Percentiles rank a stretch among this genome's conserved stretches.
Evolutionary conservation across 2,329 filamentous ascomycete genomes (phyloP).

Genomic region (Botrytis fabae): DNA sequence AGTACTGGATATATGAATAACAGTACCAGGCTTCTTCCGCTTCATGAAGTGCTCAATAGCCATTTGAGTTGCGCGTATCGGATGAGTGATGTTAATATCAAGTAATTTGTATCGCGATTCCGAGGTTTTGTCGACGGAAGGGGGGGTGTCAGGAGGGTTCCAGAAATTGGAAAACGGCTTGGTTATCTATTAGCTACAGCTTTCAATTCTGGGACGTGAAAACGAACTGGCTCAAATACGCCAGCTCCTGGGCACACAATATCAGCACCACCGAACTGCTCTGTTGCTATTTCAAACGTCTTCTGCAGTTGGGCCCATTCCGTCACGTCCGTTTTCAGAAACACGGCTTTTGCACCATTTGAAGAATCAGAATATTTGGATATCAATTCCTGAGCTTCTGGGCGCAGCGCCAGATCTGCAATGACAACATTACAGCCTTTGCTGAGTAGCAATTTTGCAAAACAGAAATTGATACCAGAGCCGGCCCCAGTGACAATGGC

Average conservation of each 20-base stretch:
- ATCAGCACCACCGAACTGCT: constrained; percentile 41
- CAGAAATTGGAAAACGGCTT: constrained; percentile 52
- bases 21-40: constrained; percentile 35
- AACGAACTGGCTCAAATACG: constrained; percentile 47
- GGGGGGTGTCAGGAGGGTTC: constrained; percentile 47
- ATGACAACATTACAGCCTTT: constrained; percentile 49
- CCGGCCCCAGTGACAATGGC: constrained; percentile 57
- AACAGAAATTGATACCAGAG: constrained; percentile 52
- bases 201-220: no score
- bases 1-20: constrained; percentile 51
- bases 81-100: constrained; percentile 54
- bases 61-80: constrained; percentile 52
- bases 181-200: neutral
- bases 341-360: constrained; percentile 41
- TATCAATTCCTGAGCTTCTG: constrained; percentile 45
- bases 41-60: constrained; percentile 51
- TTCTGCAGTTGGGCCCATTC: constrained; percentile 43
- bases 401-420: constrained; percentile 47
- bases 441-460: constrained; percentile 46
- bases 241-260: constrained; percentile 50
- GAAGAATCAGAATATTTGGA: constrained; percentile 26
- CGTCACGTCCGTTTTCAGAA: constrained; percentile 48
- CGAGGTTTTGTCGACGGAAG: constrained; percentile 45
- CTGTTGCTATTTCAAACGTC: constrained; percentile 41
- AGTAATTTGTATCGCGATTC: constrained; percentile 47